Evolutionary conservation across 306 rosid species (phyloP), one percentile per base, ranked within the genome.

Genomic region (Medicago truncatula): DNA sequence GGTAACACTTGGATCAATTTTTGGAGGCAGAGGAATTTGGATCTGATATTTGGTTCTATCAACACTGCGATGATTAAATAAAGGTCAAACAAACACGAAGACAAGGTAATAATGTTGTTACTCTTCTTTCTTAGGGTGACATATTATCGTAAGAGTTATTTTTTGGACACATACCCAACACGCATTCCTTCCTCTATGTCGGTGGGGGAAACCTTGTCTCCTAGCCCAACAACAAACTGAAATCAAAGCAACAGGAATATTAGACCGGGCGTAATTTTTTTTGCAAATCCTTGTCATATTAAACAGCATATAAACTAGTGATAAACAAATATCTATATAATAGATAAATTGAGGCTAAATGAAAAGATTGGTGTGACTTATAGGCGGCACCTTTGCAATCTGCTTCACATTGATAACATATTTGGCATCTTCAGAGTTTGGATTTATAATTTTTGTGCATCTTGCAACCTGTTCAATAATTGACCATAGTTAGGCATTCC

Each of bases 101-200:
- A 50, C 59, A 73, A 8, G 44, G 21, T 52, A 21, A 28, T 9
- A 13, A 71, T 17, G 60, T 2, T 49, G 72, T 67, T 36, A 25
- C 70, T 43, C 76, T 53, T 68, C 20, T 70, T 67, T 20, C n/a
- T 11, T 4, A 23, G 49, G 6, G 17, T 41, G 15, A 71, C 44
- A 70, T 43, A 20, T 61, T 20, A 56, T 78, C 25, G 75, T 52
- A 25, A 56, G 28, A 63, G 56, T 18, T 9, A 63, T 41, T 60
- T 25, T 4, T 76, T n/a, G 41, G 71, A 52, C 41, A 81, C 94
- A 70, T 89, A 95, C 99, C 99, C 99, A 57, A 96, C 99, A 52
- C 99, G 98, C 99, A 96, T 96, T 66, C 99, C 99, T 83, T 96
- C 99, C 83, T 96, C 99, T 58, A 96, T 96, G 79, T 96, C 99